Conservation (phyloP, 2,329 filamentous ascomycete species). For the Stagonosporopsis chrysanthemi region DNA sequence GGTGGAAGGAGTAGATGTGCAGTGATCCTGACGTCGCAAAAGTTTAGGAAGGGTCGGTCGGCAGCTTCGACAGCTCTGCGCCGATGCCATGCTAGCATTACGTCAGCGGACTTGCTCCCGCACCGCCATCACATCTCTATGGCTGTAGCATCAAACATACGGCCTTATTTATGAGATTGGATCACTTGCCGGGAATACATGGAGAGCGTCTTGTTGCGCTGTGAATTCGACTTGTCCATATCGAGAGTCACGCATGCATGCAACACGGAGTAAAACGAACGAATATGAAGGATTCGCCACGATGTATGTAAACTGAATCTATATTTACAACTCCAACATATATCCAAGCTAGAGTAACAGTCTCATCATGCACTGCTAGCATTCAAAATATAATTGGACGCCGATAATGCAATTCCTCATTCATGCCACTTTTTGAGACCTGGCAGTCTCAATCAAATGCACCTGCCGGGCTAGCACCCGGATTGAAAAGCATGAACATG, state of each 20-base stretch:
- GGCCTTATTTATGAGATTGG: background rate
- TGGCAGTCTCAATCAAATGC: conserved; percentile 22
- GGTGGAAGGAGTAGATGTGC: conserved; percentile 10
- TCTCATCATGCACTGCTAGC: conserved; percentile 1
- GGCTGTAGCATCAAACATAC: background rate
- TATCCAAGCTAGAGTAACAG: background rate
- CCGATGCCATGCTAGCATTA: conserved; percentile 6
- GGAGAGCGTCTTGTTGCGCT: no score
- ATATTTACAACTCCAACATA: conserved; percentile 9
- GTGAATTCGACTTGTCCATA: no score
- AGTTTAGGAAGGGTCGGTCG: conserved; percentile 31
- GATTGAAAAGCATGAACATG: conserved; percentile 40
- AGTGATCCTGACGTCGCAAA: conserved; percentile 29
- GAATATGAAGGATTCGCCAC: background rate
- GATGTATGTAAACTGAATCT: background rate
- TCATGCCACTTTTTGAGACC: conserved; percentile 25
- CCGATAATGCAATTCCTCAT: conserved; percentile 15
- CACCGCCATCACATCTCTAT: background rate
- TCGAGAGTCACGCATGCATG: no score
- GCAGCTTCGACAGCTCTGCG: conserved; percentile 8
- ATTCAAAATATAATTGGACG: conserved; percentile 5
- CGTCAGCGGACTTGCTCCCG: background rate
- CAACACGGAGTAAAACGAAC: background rate
- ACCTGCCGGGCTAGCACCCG: conserved; percentile 40
- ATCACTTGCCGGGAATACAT: background rate